These are phyloP conservation scores for Chrysoporthe deuterocubensis DNA, from an alignment of 2,329 filamentous ascomycete genomes.

Conservation along the genomic window DNA sequence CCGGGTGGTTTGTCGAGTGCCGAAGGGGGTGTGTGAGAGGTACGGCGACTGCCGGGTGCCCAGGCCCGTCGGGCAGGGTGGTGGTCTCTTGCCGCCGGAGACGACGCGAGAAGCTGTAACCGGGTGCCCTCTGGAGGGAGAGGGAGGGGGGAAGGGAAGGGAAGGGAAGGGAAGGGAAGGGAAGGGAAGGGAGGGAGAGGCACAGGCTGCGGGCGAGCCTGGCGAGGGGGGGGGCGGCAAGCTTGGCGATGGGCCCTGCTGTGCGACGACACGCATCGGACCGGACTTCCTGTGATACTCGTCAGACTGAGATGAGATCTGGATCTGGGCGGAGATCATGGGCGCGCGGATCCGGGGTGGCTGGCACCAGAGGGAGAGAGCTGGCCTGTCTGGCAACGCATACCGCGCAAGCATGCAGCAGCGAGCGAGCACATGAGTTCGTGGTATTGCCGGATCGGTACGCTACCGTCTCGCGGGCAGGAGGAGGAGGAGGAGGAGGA, in stretches of 20 bases:
- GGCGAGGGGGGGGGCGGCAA: not conserved
- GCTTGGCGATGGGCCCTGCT: not conserved
- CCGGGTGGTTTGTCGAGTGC: not conserved
- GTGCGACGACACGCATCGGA: not conserved
- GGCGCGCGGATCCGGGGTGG: too few relatives aligned
- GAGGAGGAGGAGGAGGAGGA: too few relatives aligned
- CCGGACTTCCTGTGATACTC: not conserved
- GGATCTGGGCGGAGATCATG: not conserved
- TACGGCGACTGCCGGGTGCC: not conserved
- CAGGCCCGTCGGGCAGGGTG: constrained; percentile 7
- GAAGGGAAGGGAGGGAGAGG: too few relatives aligned
- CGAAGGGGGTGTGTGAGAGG: constrained; percentile 10
- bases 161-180: too few relatives aligned
- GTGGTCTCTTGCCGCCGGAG: not conserved
- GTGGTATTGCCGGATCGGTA: too few relatives aligned
- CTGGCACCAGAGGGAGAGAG: too few relatives aligned
- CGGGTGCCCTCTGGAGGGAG: not conserved
- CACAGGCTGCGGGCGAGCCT: not conserved
- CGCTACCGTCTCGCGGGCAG: too few relatives aligned
- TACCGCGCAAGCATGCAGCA: too few relatives aligned
- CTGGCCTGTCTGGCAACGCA: too few relatives aligned
- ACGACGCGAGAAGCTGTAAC: not conserved
- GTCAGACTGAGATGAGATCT: too few relatives aligned
- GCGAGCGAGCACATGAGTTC: too few relatives aligned
- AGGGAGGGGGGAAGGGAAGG: too few relatives aligned